Percentiles rank a stretch among this genome's conserved stretches.
These are phyloP conservation scores for Ostreobium quekettii DNA, from an alignment of 139 green algal genomes.

Conservation along the genomic window DNA sequence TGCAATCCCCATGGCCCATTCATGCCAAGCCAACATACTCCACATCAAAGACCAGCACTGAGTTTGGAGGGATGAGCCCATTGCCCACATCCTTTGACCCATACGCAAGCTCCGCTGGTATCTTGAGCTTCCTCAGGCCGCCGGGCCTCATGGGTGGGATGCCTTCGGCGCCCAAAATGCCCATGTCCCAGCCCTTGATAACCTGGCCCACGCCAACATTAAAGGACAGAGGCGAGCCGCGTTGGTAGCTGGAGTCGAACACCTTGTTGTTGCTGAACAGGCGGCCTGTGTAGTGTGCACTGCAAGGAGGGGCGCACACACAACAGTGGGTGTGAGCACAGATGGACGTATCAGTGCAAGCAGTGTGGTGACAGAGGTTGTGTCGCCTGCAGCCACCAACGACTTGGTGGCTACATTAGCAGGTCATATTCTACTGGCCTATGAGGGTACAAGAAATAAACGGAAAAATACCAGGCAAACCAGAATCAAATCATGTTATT, in stretches of 20 bases:
- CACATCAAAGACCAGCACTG: conserved; percentile 72
- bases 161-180: conserved; percentile 63
- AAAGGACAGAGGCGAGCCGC: conserved; percentile 67
- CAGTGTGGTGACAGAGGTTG: no score
- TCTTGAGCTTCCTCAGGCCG: conserved; percentile 51
- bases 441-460: no score
- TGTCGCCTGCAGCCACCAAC: no score
- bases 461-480: no score
- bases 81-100: conserved; percentile 48
- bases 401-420: no score
- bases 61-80: conserved; percentile 75
- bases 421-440: no score
- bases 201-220: conserved; percentile 58
- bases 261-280: conserved; percentile 54
- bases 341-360: no score
- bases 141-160: conserved; percentile 84
- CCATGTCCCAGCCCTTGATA: conserved; percentile 73
- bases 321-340: no score
- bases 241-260: conserved; percentile 76
- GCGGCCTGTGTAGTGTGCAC: conserved; percentile 71
- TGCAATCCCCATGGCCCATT: no score
- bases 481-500: no score
- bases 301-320: conserved; percentile 25
- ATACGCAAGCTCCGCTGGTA: conserved; percentile 57
- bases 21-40: conserved; percentile 61